These are phyloP conservation scores for Mortierella polycephala DNA, from an alignment of 371 early-diverging fungal species.

Conservation along the genomic window DNA sequence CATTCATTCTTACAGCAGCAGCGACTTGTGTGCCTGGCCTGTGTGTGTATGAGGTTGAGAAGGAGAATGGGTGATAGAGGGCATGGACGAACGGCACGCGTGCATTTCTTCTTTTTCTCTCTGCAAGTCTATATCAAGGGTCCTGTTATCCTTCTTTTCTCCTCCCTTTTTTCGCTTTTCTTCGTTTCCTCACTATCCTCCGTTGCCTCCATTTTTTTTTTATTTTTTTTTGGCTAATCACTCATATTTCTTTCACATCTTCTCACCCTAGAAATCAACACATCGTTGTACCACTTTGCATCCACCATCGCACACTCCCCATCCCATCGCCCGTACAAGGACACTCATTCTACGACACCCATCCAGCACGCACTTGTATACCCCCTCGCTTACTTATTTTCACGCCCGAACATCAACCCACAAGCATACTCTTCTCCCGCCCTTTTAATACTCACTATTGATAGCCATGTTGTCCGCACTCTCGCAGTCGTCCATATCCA, in stretches of 20 bases:
- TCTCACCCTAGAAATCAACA: not conserved
- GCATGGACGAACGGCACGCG: not conserved
- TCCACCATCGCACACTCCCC: not conserved
- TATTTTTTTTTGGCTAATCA: constrained; percentile 1
- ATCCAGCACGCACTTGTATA: no score
- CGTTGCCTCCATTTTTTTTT: not conserved
- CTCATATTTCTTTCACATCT: not conserved
- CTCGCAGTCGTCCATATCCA: constrained; percentile 28
- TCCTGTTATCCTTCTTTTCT: not conserved
- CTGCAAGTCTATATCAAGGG: constrained; percentile 16
- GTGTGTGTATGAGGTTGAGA: not conserved
- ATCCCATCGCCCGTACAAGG: not conserved
- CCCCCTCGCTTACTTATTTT: no score
- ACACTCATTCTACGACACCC: no score
- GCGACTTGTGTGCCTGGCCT: not conserved
- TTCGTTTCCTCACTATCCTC: not conserved
- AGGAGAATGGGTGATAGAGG: not conserved
- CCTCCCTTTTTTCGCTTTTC: not conserved
- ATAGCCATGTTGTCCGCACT: constrained; percentile 29
- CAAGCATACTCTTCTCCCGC: not conserved
- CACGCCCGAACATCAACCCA: not conserved
- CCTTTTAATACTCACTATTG: no score
- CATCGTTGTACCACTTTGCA: not conserved
- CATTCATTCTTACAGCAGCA: not conserved
- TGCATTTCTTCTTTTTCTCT: not conserved